Evolutionary conservation across 164 flowering plant species (phyloP), one percentile per base, ranked within the genome.

Genomic region (Saururus chinensis): DNA sequence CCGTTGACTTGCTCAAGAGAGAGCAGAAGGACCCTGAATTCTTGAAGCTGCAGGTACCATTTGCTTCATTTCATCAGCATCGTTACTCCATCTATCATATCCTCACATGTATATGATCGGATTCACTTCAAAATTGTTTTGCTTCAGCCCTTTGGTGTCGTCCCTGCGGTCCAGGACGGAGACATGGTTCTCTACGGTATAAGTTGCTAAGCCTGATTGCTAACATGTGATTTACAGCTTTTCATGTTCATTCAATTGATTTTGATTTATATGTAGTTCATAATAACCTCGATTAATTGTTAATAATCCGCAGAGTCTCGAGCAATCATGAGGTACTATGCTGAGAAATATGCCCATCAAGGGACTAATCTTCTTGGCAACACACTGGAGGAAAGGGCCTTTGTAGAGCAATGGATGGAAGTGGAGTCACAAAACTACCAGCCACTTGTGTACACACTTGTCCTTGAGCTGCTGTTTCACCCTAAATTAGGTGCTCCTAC

Each of bases 381-480:
- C 41, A 76, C 71, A 4, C 2, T 69, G 25, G 80, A 77, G 60
- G 83, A 79, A 22, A 72, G 71, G 61, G 83, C 64, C 7, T 11
- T 64, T 7, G 78, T 79, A 17, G 76, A 81, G 26, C 78, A 79
- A 51, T 79, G 83, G 86, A 60, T 80, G 8, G 83, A 82, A 42
- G 78, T 75, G 11, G 83, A 80, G 56, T 76, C 74, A 20, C 72
- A 74, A 26, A 71, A 70, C 40, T 82, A 40, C 70, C 60, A 80
- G 49, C 78, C 78, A 37, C 74, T 66, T 1, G 62, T 76, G 23
- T 69, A 62, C 59, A 64, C 64, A 40, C 25, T 82, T 24, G 71
- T 73, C 1, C 35, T 70, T 13, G 77, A 82, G 23, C 35, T 78
- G 30, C 0, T 76, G 51, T 71, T 68, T 23, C 17, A 52, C 17